These are phyloP conservation scores for Pseudozyma pruni DNA, from an alignment of 1,284 basidiomycete genomes.

Conservation along the genomic window DNA sequence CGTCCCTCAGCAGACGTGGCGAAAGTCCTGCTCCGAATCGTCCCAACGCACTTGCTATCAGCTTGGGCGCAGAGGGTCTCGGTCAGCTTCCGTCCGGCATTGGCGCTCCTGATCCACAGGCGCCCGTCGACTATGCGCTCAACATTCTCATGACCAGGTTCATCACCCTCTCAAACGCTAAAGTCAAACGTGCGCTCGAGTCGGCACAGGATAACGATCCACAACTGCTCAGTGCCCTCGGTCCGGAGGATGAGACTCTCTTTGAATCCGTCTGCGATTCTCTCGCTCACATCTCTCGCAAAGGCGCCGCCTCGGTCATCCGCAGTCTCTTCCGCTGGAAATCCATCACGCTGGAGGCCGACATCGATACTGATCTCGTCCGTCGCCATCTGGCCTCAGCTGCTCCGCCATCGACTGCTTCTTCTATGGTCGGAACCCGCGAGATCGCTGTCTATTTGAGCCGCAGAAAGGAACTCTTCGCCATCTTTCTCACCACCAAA, in stretches of 20 bases:
- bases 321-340: slow-evolving; percentile 90
- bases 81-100: slow-evolving; percentile 51
- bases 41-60: slow-evolving; percentile 30
- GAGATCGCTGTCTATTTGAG: slow-evolving; percentile 47
- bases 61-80: slow-evolving; percentile 35
- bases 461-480: slow-evolving; percentile 50
- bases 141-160: slow-evolving; percentile 63
- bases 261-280: slow-evolving; percentile 85
- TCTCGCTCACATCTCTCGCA: slow-evolving; percentile 85
- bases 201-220: slow-evolving; percentile 46
- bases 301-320: slow-evolving; percentile 83
- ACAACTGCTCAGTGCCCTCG: slow-evolving; percentile 70
- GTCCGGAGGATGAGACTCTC: slow-evolving; percentile 76
- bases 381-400: slow-evolving; percentile 37
- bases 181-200: slow-evolving; percentile 50
- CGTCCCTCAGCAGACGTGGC: slow-evolving; percentile 3
- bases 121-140: slow-evolving; percentile 60
- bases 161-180: slow-evolving; percentile 47
- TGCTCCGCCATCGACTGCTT: slow-evolving; percentile 7
- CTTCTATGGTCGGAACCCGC: slow-evolving; percentile 19
- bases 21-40: slow-evolving; percentile 16
- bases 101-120: slow-evolving; percentile 44
- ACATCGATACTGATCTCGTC: slow-evolving; percentile 27
- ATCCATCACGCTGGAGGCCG: slow-evolving; percentile 55
- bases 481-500: slow-evolving; percentile 47